Percentiles rank a stretch among this genome's conserved stretches.
Evolutionary conservation across 2,329 filamentous ascomycete species (phyloP).

Genomic region (Alternaria burnsii): DNA sequence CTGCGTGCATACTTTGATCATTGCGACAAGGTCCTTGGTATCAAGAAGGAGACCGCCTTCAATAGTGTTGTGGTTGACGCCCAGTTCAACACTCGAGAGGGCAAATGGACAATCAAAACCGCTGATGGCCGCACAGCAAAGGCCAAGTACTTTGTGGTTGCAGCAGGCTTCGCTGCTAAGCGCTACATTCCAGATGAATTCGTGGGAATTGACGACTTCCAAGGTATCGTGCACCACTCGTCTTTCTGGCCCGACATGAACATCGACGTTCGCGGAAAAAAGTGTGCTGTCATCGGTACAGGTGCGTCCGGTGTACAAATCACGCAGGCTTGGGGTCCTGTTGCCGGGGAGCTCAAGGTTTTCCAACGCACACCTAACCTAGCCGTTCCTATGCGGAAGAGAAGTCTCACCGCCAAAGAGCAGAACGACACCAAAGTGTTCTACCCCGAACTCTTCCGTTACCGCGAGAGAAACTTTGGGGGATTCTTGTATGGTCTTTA

Average conservation of each 20-base stretch:
- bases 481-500: conserved; percentile 13
- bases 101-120: conserved; percentile 59
- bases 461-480: conserved; percentile 17
- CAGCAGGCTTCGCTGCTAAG: conserved; percentile 64
- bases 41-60: conserved; percentile 64
- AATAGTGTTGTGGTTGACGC: conserved; percentile 61
- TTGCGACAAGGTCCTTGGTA: conserved; percentile 60
- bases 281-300: conserved; percentile 67
- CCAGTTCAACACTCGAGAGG: conserved; percentile 55
- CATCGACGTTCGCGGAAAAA: conserved; percentile 63
- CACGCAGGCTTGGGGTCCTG: conserved; percentile 63
- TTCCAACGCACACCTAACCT: conserved; percentile 60
- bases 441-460: conserved; percentile 57
- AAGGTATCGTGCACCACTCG: conserved; percentile 64
- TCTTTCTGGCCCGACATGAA: conserved; percentile 62
- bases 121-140: conserved; percentile 57
- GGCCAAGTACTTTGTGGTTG: conserved; percentile 59
- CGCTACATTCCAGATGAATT: conserved; percentile 63
- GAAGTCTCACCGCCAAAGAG: conserved; percentile 49
- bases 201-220: conserved; percentile 64
- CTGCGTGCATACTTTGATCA: conserved; percentile 65
- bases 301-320: conserved; percentile 70
- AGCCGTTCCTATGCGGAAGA: background rate
- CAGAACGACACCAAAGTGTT: conserved; percentile 54
- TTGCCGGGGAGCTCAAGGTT: conserved; percentile 61